These are phyloP conservation scores for Yamadazyma membranifaciens DNA, from an alignment of 1,139 yeast species.

Conservation along the genomic window DNA sequence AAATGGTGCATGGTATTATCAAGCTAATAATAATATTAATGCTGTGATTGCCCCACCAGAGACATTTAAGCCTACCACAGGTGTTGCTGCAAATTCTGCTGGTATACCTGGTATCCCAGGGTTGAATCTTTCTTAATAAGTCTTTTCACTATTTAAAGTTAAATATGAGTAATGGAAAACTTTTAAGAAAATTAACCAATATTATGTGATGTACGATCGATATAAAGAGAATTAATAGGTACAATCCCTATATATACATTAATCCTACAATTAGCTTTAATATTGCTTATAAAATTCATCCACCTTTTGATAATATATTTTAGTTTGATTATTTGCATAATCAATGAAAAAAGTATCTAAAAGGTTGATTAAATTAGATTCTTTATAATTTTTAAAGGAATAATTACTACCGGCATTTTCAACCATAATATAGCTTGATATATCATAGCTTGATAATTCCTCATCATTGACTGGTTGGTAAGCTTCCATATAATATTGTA, in stretches of 20 bases:
- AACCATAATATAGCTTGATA: slow-evolving; percentile 39
- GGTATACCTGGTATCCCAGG: slow-evolving; percentile 8
- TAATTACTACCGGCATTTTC: slow-evolving; percentile 47
- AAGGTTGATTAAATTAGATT: slow-evolving; percentile 14
- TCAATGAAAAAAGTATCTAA: slow-evolving; percentile 25
- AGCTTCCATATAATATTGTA: slow-evolving; percentile 52
- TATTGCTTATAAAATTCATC: slow-evolving; percentile 23
- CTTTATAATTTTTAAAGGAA: slow-evolving; percentile 17
- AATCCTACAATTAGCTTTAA: not conserved
- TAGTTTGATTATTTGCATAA: slow-evolving; percentile 34
- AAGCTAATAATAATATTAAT: slow-evolving; percentile 63
- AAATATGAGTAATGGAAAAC: not conserved
- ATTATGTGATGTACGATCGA: too few species aligned
- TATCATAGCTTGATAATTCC: slow-evolving; percentile 43
- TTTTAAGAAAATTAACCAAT: too few species aligned
- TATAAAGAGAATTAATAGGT: too few species aligned
- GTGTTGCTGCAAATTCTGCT: not conserved
- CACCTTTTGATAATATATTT: slow-evolving; percentile 31
- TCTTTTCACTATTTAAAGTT: not conserved
- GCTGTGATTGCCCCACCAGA: slow-evolving; percentile 47
- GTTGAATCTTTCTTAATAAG: slow-evolving; percentile 9
- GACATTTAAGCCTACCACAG: slow-evolving; percentile 7
- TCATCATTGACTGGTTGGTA: slow-evolving; percentile 52
- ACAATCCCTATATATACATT: not conserved
- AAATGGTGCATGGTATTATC: slow-evolving; percentile 71